phyloP scores from a whole-genome alignment of 768 basidiomycete species.

The Boletus sensibilis region DNA sequence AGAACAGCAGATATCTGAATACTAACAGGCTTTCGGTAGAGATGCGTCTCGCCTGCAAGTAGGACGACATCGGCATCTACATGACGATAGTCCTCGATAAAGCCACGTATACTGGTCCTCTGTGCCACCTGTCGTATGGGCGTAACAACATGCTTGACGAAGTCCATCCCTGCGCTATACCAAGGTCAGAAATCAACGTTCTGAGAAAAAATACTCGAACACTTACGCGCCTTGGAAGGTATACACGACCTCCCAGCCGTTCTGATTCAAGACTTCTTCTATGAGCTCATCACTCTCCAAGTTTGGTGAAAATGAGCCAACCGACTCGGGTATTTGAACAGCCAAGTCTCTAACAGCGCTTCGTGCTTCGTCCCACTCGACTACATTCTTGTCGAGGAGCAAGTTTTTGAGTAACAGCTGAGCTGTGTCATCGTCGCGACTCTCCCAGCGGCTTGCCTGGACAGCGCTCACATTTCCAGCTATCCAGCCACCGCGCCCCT shows the following conservation, averaged over 20 bases:
- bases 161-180: constrained; percentile 39
- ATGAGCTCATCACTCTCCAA: constrained; percentile 29
- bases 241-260: constrained; percentile 41
- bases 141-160: constrained; percentile 38
- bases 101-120: constrained; percentile 36
- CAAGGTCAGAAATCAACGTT: constrained; percentile 11
- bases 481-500: constrained; percentile 28
- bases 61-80: constrained; percentile 36
- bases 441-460: constrained; percentile 18
- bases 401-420: constrained; percentile 19
- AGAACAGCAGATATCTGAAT: neutral
- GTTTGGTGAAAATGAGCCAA: constrained; percentile 2
- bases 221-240: constrained; percentile 43
- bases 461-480: constrained; percentile 8
- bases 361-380: constrained; percentile 32
- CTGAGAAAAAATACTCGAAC: neutral
- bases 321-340: constrained; percentile 18
- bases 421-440: constrained; percentile 1
- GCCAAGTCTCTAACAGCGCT: constrained; percentile 20
- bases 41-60: constrained; percentile 40
- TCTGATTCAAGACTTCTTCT: constrained; percentile 30
- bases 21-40: constrained; percentile 29
- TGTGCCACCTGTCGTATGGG: constrained; percentile 35
- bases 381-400: constrained; percentile 21
- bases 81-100: constrained; percentile 37